Evolutionary conservation across 441 rosid species (phyloP).

Genomic region (Capsella rubella): DNA sequence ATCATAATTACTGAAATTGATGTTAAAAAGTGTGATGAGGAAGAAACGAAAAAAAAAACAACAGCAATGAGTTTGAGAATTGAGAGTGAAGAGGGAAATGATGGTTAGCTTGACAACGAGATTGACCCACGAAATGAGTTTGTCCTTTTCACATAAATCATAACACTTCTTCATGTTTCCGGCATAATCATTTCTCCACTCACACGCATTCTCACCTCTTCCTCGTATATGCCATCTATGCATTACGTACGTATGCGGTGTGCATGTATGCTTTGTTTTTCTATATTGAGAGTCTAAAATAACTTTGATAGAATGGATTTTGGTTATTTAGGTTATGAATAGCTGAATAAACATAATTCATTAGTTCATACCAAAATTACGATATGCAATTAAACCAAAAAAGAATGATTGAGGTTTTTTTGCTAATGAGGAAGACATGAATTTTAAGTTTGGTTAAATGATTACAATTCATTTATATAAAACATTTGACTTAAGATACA

Average conservation of each 20-base stretch:
- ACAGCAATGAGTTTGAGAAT: constrained; percentile 23
- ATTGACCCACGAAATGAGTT: constrained; percentile 30
- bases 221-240: constrained; percentile 20
- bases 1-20: constrained; percentile 7
- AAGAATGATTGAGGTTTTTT: background rate
- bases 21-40: constrained; percentile 31
- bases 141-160: constrained; percentile 29
- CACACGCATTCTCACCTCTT: constrained; percentile 39
- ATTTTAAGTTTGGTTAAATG: background rate
- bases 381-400: background rate
- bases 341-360: background rate
- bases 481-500: background rate
- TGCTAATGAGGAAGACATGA: background rate
- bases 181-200: constrained; percentile 38
- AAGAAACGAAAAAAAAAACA: constrained; percentile 34
- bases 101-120: constrained; percentile 36
- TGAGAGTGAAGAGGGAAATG: constrained; percentile 24
- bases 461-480: background rate
- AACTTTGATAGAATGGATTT: background rate
- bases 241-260: background rate
- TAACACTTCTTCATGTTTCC: constrained; percentile 37
- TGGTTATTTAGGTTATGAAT: background rate
- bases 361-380: background rate
- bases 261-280: background rate
- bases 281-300: background rate